Evolutionary conservation across 768 basidiomycete species (phyloP).

Genomic region (Omphalotus guepiniiformis): DNA sequence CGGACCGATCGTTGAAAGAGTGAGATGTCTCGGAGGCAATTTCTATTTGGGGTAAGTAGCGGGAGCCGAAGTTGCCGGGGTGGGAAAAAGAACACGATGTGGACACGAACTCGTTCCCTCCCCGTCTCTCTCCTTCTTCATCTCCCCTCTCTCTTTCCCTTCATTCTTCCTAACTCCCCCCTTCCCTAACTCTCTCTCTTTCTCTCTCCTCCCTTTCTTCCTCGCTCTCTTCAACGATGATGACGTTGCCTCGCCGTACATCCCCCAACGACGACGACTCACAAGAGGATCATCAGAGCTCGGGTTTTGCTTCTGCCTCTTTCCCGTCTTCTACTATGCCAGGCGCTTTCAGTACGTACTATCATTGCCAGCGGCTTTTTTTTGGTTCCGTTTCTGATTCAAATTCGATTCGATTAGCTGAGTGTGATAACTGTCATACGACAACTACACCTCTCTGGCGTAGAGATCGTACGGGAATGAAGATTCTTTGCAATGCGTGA

Average conservation of each 20-base stretch:
- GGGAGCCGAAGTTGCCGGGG: background rate
- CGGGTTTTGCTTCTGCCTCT: constrained; percentile 2
- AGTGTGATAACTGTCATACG: constrained; percentile 10
- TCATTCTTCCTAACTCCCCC: background rate
- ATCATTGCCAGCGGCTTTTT: no score
- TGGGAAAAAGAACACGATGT: constrained; percentile 8
- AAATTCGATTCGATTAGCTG: background rate
- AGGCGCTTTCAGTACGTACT: constrained; percentile 6
- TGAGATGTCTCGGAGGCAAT: constrained; percentile 1
- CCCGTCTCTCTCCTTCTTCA: background rate
- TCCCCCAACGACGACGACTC: constrained; percentile 8
- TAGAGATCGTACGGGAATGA: constrained; percentile 8
- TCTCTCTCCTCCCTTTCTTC: background rate
- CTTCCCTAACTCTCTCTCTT: no score
- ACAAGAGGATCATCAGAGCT: constrained; percentile 6
- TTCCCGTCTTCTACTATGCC: constrained; percentile 9
- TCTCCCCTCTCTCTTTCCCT: background rate
- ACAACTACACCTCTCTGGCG: constrained; percentile 10
- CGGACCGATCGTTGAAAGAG: no score
- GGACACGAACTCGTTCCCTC: background rate
- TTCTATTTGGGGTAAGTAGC: background rate
- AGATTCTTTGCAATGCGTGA: constrained; percentile 10
- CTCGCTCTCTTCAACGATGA: constrained; percentile 3
- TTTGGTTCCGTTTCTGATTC: background rate
- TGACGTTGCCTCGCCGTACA: constrained; percentile 9